Evolutionary conservation across 2,329 filamentous ascomycete genomes (phyloP), one percentile per base, ranked within the genome.

Genomic region (Colletotrichum abscissum): DNA sequence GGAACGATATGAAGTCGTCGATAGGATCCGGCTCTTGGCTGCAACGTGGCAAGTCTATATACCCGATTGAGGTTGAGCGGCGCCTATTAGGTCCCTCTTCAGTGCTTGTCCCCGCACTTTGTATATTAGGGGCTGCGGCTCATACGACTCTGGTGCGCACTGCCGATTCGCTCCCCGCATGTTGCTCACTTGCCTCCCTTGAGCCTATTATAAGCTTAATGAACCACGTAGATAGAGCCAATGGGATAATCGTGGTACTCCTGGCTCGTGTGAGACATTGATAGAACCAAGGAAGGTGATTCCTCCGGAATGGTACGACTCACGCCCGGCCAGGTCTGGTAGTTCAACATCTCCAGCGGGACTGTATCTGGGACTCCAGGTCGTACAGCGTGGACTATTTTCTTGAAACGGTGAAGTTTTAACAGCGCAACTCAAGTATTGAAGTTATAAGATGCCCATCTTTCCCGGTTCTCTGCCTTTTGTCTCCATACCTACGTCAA

Each of bases 201-300:
- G 56, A 73, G 67, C 67, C 71, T 73, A 28, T 73, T 57, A 5
- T 38, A 16, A 35, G 19, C 4, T 49, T 57, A 35, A 73, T 71
- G 55, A 71, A 28, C 4, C 16, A 7, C 1, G 12, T 1, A 4
- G 1, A 12, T 19, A 16, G 14, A 26, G 16, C 67, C 60, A 73
- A 71, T 71, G 8, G 30, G 67, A 24, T 24, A 24, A 5, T 49
- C 19, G 5, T 26, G 6, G 26, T 8, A 19, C 19, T 56, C 33
- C 28, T 57, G 67, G 35, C 16, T 49, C 30, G 30, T 19, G 16
- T 42, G 35, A 8, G 16, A 26, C 22, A 28, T 4, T 49, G 7
- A 49, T 49, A 4, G 38, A 38, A 24, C 16, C n/a, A 38, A 22
- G 24, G 6, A 33, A 22, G 4, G 6, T 52, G 26, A 4, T 54